Evolutionary conservation across 2,329 filamentous ascomycete species (phyloP), one percentile per base, ranked within the genome.

Genomic region (Sporothrix euskadiensis): DNA sequence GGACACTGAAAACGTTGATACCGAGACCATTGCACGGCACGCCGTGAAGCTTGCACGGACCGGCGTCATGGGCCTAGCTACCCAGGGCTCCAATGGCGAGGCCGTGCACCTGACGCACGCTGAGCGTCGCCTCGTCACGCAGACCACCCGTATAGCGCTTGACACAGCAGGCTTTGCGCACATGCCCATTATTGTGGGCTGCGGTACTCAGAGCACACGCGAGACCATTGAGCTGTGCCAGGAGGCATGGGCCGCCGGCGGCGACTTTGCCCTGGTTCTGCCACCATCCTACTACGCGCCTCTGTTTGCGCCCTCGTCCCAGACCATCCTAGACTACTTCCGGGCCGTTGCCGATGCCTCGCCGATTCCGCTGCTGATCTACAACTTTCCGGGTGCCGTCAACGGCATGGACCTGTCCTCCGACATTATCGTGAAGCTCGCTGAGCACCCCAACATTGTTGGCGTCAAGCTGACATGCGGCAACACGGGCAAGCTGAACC

Each of bases 21-120:
- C 87, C 14, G 81, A 84, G 49, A 88, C 89, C 54, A 89, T 90
- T 74, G 85, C 87, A 68, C 85, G 84, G 70, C 84, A 88, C 79
- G 89, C 91, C 52, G 87, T 92, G 71, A 88, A 90, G 78, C 88
- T 95, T n/a, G 92, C 91, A 65, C 85, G 89, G 78, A 88, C 91
- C 39, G 92, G 92, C 76, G 88, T 94, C 57, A 87, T 90, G 19
- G 92, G 92, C 26, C 85, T 95, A 65, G 91, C 92, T 68, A 92
- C 91, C 12, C 92, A 94, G 80, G 92, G 92, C 65, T 93, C 91
- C 79, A 95, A 95, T 79, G 92, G 92, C 78, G 93, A 96, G 83
- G 92, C 93, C 8, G 92, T 94, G 14, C 92, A 94, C 79, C 86
- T 95, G 47, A 89, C 90, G 59, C 90, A 90, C 77, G 84, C 87